A percentile compares a stretch with the other conserved stretches of the same genome.
phyloP scores from a whole-genome alignment of 169 alveolate genomes.

The Plasmodium gonderi region DNA sequence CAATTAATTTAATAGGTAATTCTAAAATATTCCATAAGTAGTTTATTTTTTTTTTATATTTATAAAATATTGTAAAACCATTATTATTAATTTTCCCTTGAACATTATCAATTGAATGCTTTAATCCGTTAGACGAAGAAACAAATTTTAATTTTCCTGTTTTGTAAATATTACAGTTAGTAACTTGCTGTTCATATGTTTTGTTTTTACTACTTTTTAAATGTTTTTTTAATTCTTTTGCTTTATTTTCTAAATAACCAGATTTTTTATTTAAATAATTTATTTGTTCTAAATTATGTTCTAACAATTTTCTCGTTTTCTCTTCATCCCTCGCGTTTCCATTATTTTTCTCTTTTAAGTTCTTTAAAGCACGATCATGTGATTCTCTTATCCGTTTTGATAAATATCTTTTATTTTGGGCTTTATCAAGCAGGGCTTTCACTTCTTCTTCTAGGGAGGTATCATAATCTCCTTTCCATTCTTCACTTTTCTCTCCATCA shows the following conservation, averaged over 20 bases:
- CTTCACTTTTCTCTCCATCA: not conserved
- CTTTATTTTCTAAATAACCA: slow-evolving; percentile 49
- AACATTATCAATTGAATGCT: slow-evolving; percentile 66
- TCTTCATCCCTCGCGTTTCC: slow-evolving; percentile 15
- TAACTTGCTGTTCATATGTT: not conserved
- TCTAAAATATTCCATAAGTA: slow-evolving; percentile 50
- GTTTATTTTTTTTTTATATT: slow-evolving; percentile 64
- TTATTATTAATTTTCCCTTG: slow-evolving; percentile 27
- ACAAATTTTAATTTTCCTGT: slow-evolving; percentile 67
- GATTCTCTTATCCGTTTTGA: slow-evolving; percentile 56
- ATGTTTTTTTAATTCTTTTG: slow-evolving; percentile 36
- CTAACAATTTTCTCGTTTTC: slow-evolving; percentile 17
- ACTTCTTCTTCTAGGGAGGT: slow-evolving; percentile 58
- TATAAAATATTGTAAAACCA: slow-evolving; percentile 64
- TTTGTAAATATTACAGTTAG: slow-evolving; percentile 43
- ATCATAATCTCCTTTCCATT: slow-evolving; percentile 2
- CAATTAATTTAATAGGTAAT: slow-evolving; percentile 66
- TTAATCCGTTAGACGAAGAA: slow-evolving; percentile 43
- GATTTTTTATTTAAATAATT: slow-evolving; percentile 50
- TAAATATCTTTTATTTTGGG: slow-evolving; percentile 34
- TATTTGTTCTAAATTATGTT: slow-evolving; percentile 69
- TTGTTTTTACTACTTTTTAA: not conserved
- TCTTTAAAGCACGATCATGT: slow-evolving; percentile 55
- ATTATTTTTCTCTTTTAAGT: slow-evolving; percentile 17
- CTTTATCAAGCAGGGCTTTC: slow-evolving; percentile 33